Percentiles rank a stretch among this genome's conserved stretches.
phyloP scores from a whole-genome alignment of 2,329 filamentous ascomycete genomes.

The Aureobasidium sp. region DNA sequence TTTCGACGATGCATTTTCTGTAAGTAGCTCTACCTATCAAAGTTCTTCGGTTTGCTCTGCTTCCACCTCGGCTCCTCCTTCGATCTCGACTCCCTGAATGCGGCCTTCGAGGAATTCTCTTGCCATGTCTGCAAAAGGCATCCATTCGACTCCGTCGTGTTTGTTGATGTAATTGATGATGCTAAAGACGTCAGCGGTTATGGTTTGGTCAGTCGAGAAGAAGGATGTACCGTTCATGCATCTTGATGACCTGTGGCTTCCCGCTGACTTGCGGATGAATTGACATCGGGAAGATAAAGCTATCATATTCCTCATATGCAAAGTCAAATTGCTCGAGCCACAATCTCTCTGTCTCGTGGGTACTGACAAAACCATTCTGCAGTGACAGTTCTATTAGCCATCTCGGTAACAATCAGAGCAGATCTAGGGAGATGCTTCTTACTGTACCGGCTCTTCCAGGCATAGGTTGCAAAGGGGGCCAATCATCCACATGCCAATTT shows the following conservation, averaged over 20 bases:
- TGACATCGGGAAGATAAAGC: conserved; percentile 39
- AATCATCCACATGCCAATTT: conserved; percentile 41
- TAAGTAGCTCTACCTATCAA: not conserved
- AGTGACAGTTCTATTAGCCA: not conserved
- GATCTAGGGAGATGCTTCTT: not conserved
- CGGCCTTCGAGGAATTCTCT: conserved; percentile 29
- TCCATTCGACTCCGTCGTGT: conserved; percentile 38
- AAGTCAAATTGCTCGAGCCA: conserved; percentile 42
- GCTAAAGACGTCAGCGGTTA: not conserved
- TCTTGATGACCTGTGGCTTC: conserved; percentile 37
- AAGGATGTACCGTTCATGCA: conserved; percentile 32
- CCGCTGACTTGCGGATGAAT: conserved; percentile 43
- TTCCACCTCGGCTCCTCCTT: conserved; percentile 6
- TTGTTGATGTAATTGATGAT: conserved; percentile 39
- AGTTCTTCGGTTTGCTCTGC: conserved; percentile 14
- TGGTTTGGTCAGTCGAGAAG: no score
- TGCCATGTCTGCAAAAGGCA: conserved; percentile 29
- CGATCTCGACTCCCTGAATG: conserved; percentile 25
- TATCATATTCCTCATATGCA: conserved; percentile 37
- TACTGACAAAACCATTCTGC: conserved; percentile 35
- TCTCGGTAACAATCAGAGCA: not conserved
- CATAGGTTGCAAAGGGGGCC: conserved; percentile 34
- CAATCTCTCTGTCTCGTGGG: conserved; percentile 31
- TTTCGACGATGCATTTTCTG: not conserved
- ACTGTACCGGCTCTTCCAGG: conserved; percentile 19